Percentiles rank a stretch among this genome's conserved stretches.
These are phyloP conservation scores for Backusella tuberculispora DNA, from an alignment of 192 early-diverging fungal species.

Conservation along the genomic window DNA sequence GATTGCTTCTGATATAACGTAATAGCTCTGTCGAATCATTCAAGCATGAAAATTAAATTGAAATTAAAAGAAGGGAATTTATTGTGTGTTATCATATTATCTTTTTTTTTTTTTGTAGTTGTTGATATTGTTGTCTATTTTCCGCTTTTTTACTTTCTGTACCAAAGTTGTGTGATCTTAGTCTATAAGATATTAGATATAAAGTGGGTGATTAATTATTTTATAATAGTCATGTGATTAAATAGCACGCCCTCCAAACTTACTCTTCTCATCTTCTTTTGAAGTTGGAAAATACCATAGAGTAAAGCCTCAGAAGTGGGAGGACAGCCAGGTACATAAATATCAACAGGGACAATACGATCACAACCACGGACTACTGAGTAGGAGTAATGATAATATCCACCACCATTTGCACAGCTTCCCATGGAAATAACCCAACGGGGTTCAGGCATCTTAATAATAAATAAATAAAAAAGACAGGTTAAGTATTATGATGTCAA, in stretches of 20 bases:
- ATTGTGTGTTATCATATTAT: not conserved
- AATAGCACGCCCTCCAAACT: not conserved
- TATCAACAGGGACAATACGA: slow-evolving; percentile 91
- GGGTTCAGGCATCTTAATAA: slow-evolving; percentile 89
- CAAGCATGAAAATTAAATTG: not conserved
- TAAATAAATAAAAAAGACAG: slow-evolving; percentile 10
- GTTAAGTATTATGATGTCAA: no score
- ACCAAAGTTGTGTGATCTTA: slow-evolving; percentile 76
- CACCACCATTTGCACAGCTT: slow-evolving; percentile 94
- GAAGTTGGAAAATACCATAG: slow-evolving; percentile 96
- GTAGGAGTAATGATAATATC: slow-evolving; percentile 99
- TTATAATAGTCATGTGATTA: not conserved
- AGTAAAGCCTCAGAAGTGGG: slow-evolving; percentile 94
- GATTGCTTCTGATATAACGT: no score
- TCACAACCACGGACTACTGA: slow-evolving; percentile 96
- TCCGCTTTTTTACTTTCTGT: slow-evolving; percentile 61
- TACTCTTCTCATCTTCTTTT: slow-evolving; percentile 95
- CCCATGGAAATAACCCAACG: slow-evolving; percentile 99
- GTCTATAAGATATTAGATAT: slow-evolving; percentile 26
- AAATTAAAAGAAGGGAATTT: not conserved
- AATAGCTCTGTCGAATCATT: no score
- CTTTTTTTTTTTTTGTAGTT: not conserved
- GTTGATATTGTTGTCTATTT: slow-evolving; percentile 32
- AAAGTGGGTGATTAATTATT: not conserved
- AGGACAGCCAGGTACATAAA: slow-evolving; percentile 98